Percentiles rank a stretch among this genome's conserved stretches.
These are phyloP conservation scores for Priceomyces melissophilus DNA, from an alignment of 805 yeast genomes.

Conservation along the genomic window DNA sequence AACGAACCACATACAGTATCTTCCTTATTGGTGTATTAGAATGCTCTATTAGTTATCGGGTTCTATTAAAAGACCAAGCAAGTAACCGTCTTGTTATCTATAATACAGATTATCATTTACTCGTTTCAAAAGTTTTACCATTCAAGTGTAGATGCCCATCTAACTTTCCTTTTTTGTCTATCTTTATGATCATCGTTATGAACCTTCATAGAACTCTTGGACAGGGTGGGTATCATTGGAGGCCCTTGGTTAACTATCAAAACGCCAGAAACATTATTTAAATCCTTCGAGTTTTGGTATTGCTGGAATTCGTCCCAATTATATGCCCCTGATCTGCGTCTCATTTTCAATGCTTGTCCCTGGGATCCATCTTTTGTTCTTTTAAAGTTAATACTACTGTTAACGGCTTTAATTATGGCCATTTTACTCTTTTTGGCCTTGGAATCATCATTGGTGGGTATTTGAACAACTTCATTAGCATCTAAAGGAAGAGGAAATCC, in stretches of 20 bases:
- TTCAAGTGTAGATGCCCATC: slow-evolving; percentile 34
- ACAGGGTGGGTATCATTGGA: background rate
- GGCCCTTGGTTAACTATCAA: slow-evolving; percentile 16
- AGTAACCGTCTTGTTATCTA: too few species aligned
- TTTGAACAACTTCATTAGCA: slow-evolving; percentile 55
- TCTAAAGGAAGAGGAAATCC: slow-evolving; percentile 62
- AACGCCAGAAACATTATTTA: slow-evolving; percentile 15
- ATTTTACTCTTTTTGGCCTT: slow-evolving; percentile 22
- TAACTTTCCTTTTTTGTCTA: slow-evolving; percentile 15
- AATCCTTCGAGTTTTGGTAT: slow-evolving; percentile 11
- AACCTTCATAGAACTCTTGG: background rate
- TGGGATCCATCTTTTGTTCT: background rate
- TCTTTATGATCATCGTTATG: background rate
- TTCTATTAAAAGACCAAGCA: too few species aligned
- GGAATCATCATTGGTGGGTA: slow-evolving; percentile 44
- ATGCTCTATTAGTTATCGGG: too few species aligned
- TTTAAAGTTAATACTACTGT: slow-evolving; percentile 12
- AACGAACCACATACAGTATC: too few species aligned
- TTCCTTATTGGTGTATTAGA: too few species aligned
- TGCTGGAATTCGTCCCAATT: slow-evolving; percentile 24
- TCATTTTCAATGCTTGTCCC: background rate
- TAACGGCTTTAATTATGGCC: slow-evolving; percentile 40
- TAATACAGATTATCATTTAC: too few species aligned
- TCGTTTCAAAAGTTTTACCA: too few species aligned
- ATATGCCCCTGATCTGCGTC: slow-evolving; percentile 26